Percentiles rank a stretch among this genome's conserved stretches.
phyloP scores from a whole-genome alignment of 148 eudicot species.

The Silene conica region DNA sequence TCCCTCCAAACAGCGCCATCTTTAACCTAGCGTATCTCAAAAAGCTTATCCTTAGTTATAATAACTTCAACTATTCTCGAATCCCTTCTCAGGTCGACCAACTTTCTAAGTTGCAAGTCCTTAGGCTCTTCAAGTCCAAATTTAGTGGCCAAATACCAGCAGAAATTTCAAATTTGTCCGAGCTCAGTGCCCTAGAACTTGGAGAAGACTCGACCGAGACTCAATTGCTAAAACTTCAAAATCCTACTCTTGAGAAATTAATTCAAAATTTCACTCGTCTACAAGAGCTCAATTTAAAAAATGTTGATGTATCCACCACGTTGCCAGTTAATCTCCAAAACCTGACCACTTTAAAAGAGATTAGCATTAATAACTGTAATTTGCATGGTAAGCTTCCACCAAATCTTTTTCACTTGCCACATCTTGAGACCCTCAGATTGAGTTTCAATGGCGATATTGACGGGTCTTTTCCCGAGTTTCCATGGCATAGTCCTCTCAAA shows the following conservation, averaged over 20 bases:
- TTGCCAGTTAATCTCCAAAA: conserved; percentile 21
- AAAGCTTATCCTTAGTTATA: conserved; percentile 25
- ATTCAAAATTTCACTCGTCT: conserved; percentile 27
- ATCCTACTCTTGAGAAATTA: conserved; percentile 5
- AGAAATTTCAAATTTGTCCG: conserved; percentile 20
- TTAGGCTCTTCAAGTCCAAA: conserved; percentile 20
- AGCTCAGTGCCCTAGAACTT: conserved; percentile 19
- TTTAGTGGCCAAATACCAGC: conserved; percentile 32
- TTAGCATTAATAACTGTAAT: conserved; percentile 5
- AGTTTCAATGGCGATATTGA: conserved; percentile 1
- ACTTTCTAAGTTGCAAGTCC: conserved; percentile 19
- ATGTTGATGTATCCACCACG: conserved; percentile 23
- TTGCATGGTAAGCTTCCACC: conserved; percentile 22
- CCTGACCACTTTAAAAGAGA: conserved; percentile 5
- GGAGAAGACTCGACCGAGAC: neutral
- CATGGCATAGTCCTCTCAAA: neutral
- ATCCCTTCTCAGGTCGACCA: conserved; percentile 23
- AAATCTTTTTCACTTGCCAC: conserved; percentile 26
- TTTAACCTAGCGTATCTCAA: conserved; percentile 32
- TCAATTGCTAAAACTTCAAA: conserved; percentile 7
- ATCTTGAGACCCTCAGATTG: conserved; percentile 12
- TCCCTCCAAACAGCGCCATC: conserved; percentile 17
- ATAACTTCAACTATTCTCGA: conserved; percentile 25
- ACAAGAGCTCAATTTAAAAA: neutral
- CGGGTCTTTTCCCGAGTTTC: conserved; percentile 36